Conservation (phyloP, 225 moss, liverwort and hornwort species). For the Physcomitrium patens region DNA sequence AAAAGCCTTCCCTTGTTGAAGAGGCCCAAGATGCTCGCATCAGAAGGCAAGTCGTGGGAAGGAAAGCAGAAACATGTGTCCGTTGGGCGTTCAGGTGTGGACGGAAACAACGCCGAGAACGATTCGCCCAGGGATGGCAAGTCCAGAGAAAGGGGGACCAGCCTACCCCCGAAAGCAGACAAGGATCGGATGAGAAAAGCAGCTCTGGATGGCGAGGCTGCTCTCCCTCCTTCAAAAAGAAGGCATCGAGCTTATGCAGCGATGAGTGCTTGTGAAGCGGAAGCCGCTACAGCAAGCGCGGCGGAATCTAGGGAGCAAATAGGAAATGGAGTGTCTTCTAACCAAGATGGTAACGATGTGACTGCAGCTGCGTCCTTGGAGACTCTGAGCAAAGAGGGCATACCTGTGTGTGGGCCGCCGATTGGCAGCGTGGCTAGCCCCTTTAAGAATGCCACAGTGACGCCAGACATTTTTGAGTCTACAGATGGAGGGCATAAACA, state of each 20-base stretch:
- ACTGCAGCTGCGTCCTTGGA: conserved; percentile 29
- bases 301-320: conserved; percentile 49
- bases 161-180: conserved; percentile 84
- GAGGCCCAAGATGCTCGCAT: conserved; percentile 51
- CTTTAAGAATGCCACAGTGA: conserved; percentile 63
- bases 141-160: conserved; percentile 63
- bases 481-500: conserved; percentile 54
- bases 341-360: conserved; percentile 20
- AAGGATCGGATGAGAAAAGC: conserved; percentile 94
- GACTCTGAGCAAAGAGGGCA: conserved; percentile 45
- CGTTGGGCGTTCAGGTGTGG: conserved; percentile 46
- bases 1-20: conserved; percentile 50
- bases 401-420: conserved; percentile 25
- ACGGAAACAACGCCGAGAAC: conserved; percentile 41
- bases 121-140: conserved; percentile 60
- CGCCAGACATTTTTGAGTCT: conserved; percentile 70
- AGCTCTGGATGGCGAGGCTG: conserved; percentile 83
- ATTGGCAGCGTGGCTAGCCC: conserved; percentile 53
- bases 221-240: conserved; percentile 88
- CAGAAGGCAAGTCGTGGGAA: conserved; percentile 43
- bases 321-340: conserved; percentile 36
- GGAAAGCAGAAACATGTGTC: conserved; percentile 47
- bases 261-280: conserved; percentile 65
- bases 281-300: conserved; percentile 55
- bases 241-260: conserved; percentile 89